Conservation (phyloP, 164 flowering plant genomes). For the Nymphaea colorata region DNA sequence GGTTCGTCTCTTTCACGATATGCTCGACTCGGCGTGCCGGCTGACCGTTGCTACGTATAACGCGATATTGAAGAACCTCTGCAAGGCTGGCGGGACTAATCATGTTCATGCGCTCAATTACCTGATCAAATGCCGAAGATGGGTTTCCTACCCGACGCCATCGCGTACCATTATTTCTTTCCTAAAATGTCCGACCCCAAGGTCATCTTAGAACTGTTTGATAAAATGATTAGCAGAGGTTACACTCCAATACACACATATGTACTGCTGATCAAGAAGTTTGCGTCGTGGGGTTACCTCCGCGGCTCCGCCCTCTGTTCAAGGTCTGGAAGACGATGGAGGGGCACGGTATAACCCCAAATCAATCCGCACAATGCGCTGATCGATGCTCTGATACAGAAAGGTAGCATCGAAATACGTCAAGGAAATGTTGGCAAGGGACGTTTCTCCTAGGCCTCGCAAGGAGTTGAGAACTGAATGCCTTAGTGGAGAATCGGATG, state of each 20-base stretch:
- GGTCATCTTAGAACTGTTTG: conserved; percentile 64
- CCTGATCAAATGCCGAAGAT: conserved; percentile 52
- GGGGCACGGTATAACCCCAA: conserved; percentile 60
- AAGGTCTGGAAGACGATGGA: conserved; percentile 78
- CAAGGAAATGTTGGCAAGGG: conserved; percentile 73
- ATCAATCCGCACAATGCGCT: conserved; percentile 75
- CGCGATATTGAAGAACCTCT: conserved; percentile 58
- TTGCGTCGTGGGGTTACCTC: conserved; percentile 93
- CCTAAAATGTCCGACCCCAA: conserved; percentile 46
- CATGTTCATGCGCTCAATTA: conserved; percentile 60
- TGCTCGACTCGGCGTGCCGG: conserved; percentile 60
- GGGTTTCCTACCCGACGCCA: conserved; percentile 50
- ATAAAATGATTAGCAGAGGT: conserved; percentile 63
- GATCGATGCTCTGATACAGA: conserved; percentile 77
- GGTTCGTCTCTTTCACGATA: conserved; percentile 41
- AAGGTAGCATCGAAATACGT: conserved; percentile 81
- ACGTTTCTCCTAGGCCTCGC: conserved; percentile 66
- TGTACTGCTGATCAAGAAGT: conserved; percentile 86
- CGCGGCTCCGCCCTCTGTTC: conserved; percentile 64
- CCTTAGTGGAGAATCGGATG: conserved; percentile 13
- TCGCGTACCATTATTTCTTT: conserved; percentile 67
- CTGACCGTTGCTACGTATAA: conserved; percentile 68
- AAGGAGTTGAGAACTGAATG: conserved; percentile 36
- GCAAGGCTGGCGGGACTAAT: conserved; percentile 49
- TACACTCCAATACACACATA: conserved; percentile 71